Base-by-base conservation (phyloP, 495 filamentous ascomycete genomes). In the Astrocystis sublimbata region DNA sequence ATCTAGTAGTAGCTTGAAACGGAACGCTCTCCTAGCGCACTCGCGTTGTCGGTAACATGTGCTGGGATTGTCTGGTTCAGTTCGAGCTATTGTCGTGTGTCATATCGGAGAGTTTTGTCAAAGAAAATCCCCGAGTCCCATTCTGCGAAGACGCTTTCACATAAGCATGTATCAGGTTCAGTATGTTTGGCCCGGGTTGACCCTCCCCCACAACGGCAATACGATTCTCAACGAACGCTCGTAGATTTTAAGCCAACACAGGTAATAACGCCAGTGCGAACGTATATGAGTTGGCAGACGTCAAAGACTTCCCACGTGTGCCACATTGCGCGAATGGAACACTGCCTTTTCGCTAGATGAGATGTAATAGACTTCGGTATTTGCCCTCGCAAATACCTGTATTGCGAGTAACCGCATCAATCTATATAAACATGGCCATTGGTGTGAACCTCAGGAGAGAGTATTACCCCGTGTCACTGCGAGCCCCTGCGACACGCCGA, bases 31-130 rank as follows among this genome's bases (percentile, higher is more conserved):
- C 6, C 10, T 5, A 17, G 45, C 6, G 28, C 23, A 7, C 12
- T 9, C 43, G 45, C n/a, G 6, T 26, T 28, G 23, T 28, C 24
- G 45, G 45, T 47, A 47, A 47, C n/a, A n/a, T n/a, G n/a, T 46
- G 12, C 46, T 50, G 13, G 46, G 13, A 19, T 50, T 8, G 28
- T 31, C 46, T 30, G 28, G 24, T 33, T n/a, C n/a, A n/a, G n/a
- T n/a, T n/a, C n/a, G n/a, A n/a, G n/a, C n/a, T n/a, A 51, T 24
- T 31, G 28, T 51, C 15, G 28, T 30, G 6, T 6, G 30, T 6
- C 17, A n/a, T 47, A 21, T 36, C 51, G 51, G 51, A 26, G 10
- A 40, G 51, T 54, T 54, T 26, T n/a, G n/a, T n/a, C n/a, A n/a
- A n/a, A 54, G 19, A 31, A 36, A 50, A 52, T 36, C 12, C 6